A percentile compares a stretch with the other conserved stretches of the same genome.
Evolutionary conservation across 2,329 filamentous ascomycete species (phyloP).

Genomic region (Diatrype stigma): DNA sequence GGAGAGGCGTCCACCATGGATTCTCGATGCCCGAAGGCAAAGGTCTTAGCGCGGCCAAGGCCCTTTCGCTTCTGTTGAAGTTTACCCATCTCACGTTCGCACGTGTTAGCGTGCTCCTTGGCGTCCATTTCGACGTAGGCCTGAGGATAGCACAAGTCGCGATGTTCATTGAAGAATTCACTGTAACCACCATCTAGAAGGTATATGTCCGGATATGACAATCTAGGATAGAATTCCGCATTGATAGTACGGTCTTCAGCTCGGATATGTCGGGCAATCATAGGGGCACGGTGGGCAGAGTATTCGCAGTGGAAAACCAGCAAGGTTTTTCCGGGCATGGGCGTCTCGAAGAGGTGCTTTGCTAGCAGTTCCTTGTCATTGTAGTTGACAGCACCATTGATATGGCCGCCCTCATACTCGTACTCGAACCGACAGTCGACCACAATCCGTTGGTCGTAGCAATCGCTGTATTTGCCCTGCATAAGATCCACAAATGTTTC

Average conservation of each 20-base stretch:
- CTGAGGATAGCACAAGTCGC: conserved; percentile 80
- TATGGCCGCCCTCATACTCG: conserved; percentile 95
- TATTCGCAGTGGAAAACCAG: conserved; percentile 98
- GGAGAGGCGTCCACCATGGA: conserved; percentile 55
- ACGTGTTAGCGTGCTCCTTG: conserved; percentile 85
- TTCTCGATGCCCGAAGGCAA: conserved; percentile 80
- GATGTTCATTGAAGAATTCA: conserved; percentile 79
- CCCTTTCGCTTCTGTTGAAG: conserved; percentile 82
- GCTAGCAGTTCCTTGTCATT: conserved; percentile 92
- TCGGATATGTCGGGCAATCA: conserved; percentile 93
- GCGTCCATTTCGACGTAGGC: conserved; percentile 97
- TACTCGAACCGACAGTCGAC: conserved; percentile 99
- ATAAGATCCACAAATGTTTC: conserved; percentile 81
- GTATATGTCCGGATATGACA: conserved; percentile 96
- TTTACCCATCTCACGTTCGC: conserved; percentile 90
- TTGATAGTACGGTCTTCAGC: conserved; percentile 84
- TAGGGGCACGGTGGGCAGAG: conserved; percentile 89
- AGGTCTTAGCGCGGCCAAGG: conserved; percentile 83
- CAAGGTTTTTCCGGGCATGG: conserved; percentile 67
- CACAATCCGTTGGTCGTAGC: conserved; percentile 78
- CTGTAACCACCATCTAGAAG: conserved; percentile 97
- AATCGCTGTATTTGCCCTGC: conserved; percentile 73
- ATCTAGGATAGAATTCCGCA: conserved; percentile 75
- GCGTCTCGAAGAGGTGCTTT: conserved; percentile 68
- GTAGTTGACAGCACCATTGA: conserved; percentile 89